phyloP scores from a whole-genome alignment of 305 asterid species.

The Fraxinus dipetala region DNA sequence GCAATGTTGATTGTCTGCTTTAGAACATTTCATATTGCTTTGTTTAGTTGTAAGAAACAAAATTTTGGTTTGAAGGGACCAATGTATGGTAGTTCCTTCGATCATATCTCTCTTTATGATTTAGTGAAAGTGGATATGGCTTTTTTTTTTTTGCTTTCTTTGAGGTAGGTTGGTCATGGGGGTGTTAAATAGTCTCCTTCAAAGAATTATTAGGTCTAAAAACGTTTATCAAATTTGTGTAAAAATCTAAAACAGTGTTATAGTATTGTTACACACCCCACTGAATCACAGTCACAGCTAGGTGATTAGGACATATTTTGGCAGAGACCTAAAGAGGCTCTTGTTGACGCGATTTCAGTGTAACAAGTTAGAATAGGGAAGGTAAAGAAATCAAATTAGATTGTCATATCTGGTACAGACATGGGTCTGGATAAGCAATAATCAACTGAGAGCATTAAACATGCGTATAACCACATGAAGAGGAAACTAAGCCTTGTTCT shows the following conservation, averaged over 20 bases:
- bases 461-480: neutral
- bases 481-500: neutral
- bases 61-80: neutral
- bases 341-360: neutral
- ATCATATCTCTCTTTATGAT: neutral
- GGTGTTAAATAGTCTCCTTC: neutral
- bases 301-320: neutral
- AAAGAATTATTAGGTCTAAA: neutral
- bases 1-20: neutral
- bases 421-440: neutral
- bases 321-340: neutral
- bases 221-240: neutral
- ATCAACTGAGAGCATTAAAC: neutral
- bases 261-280: neutral
- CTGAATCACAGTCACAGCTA: neutral
- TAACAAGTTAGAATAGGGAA: neutral
- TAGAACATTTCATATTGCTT: neutral
- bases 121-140: neutral
- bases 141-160: neutral
- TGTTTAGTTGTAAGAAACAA: neutral
- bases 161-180: neutral
- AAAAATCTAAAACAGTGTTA: neutral
- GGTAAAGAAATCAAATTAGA: neutral
- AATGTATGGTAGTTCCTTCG: neutral
- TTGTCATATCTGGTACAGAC: neutral